phyloP scores from a whole-genome alignment of 768 basidiomycete species.

The Pulveroboletus sp. region DNA sequence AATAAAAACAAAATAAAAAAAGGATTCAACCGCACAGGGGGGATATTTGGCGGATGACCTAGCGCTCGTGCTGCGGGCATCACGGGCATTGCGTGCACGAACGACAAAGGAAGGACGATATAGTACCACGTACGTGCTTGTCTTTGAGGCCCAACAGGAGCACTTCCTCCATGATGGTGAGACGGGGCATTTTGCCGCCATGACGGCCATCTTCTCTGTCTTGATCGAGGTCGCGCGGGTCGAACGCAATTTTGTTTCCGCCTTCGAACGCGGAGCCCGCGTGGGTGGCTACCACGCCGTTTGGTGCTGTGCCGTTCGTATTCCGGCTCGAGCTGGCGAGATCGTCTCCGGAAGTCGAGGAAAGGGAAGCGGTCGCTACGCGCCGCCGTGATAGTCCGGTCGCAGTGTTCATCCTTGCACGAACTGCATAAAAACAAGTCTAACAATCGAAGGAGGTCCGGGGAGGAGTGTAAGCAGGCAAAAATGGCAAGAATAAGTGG shows the following conservation, averaged over 20 bases:
- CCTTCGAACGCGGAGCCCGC: slow-evolving; percentile 84
- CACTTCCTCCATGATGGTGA: slow-evolving; percentile 98
- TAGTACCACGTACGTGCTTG: slow-evolving; percentile 65
- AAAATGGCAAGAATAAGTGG: background rate
- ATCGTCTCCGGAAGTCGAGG: slow-evolving; percentile 38
- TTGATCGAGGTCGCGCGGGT: slow-evolving; percentile 84
- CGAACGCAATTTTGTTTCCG: slow-evolving; percentile 85
- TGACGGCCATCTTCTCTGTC: slow-evolving; percentile 58
- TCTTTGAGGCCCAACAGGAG: slow-evolving; percentile 92
- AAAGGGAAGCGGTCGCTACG: slow-evolving; percentile 41
- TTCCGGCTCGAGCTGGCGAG: slow-evolving; percentile 29
- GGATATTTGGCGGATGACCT: background rate
- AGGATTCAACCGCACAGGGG: slow-evolving; percentile 1
- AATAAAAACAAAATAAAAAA: slow-evolving; percentile 23
- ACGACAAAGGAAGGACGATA: background rate
- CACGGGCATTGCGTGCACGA: slow-evolving; percentile 6
- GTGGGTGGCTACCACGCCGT: slow-evolving; percentile 42
- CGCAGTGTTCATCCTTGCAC: slow-evolving; percentile 44
- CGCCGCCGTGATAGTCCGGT: slow-evolving; percentile 58
- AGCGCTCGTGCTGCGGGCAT: slow-evolving; percentile 20
- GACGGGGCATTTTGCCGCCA: slow-evolving; percentile 71
- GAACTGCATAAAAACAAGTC: slow-evolving; percentile 18
- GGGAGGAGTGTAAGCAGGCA: slow-evolving; percentile 4
- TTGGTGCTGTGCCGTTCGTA: slow-evolving; percentile 28
- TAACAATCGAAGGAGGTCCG: slow-evolving; percentile 3